Evolutionary conservation across 202 grass and related monocot genomes (phyloP).

Genomic region (Panicum hallii): DNA sequence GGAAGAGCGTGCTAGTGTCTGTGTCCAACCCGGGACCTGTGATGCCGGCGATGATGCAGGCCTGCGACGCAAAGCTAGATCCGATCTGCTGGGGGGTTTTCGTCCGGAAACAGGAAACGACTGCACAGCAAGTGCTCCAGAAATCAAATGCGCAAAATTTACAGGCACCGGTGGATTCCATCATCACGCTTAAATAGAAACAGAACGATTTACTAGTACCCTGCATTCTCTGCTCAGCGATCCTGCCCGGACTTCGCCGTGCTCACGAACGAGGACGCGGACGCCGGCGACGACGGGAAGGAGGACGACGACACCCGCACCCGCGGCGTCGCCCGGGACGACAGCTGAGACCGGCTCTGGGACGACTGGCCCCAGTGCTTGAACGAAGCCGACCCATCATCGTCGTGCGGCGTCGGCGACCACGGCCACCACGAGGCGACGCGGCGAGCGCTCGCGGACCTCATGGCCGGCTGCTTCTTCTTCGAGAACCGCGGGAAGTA

Average conservation of each 20-base stretch:
- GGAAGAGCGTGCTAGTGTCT: too few relatives aligned
- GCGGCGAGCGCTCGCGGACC: background rate
- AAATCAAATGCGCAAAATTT: background rate
- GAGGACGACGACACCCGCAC: background rate
- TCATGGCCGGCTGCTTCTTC: background rate
- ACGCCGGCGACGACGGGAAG: conserved; percentile 19
- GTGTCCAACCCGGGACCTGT: too few relatives aligned
- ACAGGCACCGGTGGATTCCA: background rate
- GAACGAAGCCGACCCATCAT: conserved; percentile 4
- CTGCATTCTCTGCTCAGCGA: background rate
- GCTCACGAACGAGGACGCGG: conserved; percentile 6
- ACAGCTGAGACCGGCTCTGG: background rate
- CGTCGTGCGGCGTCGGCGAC: background rate
- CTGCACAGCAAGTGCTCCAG: background rate
- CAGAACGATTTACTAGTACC: background rate
- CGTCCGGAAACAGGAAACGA: background rate
- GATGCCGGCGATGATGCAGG: too few relatives aligned
- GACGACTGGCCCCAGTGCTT: background rate
- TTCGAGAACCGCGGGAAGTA: background rate
- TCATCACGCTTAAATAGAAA: background rate
- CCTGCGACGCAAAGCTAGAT: too few relatives aligned
- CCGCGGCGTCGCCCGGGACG: background rate
- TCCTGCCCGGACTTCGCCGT: background rate
- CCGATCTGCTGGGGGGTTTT: too few relatives aligned
- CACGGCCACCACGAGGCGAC: background rate